A percentile compares a stretch with the other conserved stretches of the same genome.
Conservation (phyloP, 345 rosid species). For the Microcos paniculata region DNA sequence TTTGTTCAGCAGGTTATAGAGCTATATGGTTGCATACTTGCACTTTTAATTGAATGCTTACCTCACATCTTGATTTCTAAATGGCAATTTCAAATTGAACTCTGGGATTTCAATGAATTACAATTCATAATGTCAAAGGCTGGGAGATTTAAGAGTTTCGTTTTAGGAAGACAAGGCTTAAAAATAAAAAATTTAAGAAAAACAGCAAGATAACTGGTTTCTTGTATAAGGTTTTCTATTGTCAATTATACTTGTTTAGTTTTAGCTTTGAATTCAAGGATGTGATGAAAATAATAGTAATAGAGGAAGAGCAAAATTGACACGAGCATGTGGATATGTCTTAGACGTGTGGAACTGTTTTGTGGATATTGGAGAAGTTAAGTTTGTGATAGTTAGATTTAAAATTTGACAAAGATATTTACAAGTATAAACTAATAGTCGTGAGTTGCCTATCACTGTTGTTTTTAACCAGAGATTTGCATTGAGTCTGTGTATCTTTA, state of each 20-base stretch:
- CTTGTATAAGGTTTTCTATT: neutral
- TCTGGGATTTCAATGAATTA: neutral
- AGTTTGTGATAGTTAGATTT: neutral
- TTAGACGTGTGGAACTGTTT: neutral
- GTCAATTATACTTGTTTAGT: neutral
- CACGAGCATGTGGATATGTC: neutral
- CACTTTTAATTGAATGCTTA: neutral
- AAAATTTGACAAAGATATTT: neutral
- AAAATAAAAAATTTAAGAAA: neutral
- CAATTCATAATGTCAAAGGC: neutral
- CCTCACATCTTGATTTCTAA: neutral
- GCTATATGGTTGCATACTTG: neutral
- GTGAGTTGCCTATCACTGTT: neutral
- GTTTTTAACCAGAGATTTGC: neutral
- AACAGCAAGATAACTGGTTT: too few species aligned
- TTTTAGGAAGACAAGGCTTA: neutral
- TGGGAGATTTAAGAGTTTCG: neutral
- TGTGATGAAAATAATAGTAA: neutral
- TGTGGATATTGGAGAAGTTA: neutral
- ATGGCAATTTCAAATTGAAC: neutral
- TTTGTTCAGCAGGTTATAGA: conserved; percentile 78
- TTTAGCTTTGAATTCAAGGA: neutral
- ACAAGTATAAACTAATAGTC: neutral
- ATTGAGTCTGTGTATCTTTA: neutral
- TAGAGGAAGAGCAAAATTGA: neutral